A percentile compares a stretch with the other conserved stretches of the same genome.
These are phyloP conservation scores for Silene coronaria DNA, from an alignment of 179 eudicot species.

Conservation along the genomic window DNA sequence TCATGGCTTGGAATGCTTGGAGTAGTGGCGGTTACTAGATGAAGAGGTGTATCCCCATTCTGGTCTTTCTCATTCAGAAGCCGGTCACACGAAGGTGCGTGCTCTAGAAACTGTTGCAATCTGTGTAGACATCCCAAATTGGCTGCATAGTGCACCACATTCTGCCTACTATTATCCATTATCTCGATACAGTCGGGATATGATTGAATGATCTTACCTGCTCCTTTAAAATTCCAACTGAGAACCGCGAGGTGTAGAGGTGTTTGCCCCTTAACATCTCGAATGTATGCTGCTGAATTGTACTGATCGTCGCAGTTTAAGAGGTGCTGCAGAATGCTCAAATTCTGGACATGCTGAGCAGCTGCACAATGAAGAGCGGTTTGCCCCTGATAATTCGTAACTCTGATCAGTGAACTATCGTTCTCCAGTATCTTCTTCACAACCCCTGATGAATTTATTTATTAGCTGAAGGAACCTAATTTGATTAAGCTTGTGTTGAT, in stretches of 20 bases:
- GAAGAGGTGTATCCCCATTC: conserved; percentile 26
- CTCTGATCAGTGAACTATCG: not conserved
- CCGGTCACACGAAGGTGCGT: not conserved
- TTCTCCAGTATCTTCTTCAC: conserved; percentile 10
- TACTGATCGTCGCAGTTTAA: not conserved
- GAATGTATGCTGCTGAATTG: conserved; percentile 20
- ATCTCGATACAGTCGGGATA: conserved; percentile 22
- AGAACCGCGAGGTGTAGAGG: conserved; percentile 19
- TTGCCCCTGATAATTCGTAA: conserved; percentile 10
- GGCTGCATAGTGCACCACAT: conserved; percentile 26
- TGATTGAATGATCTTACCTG: not conserved
- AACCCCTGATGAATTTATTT: conserved; percentile 7
- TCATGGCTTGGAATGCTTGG: conserved; percentile 5
- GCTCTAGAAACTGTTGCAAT: not conserved
- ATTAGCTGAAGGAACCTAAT: too few relatives aligned
- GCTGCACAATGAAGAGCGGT: conserved; percentile 23
- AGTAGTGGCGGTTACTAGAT: conserved; percentile 14
- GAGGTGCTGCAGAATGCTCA: conserved; percentile 6
- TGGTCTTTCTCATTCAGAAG: conserved; percentile 18
- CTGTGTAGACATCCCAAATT: conserved; percentile 13
- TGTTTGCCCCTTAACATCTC: conserved; percentile 18
- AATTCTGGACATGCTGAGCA: not conserved
- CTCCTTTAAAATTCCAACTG: not conserved
- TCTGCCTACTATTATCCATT: conserved; percentile 14
- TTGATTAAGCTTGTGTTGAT: too few relatives aligned